phyloP scores from a whole-genome alignment of 805 yeast species.

The Kodamaea fukazawae region DNA sequence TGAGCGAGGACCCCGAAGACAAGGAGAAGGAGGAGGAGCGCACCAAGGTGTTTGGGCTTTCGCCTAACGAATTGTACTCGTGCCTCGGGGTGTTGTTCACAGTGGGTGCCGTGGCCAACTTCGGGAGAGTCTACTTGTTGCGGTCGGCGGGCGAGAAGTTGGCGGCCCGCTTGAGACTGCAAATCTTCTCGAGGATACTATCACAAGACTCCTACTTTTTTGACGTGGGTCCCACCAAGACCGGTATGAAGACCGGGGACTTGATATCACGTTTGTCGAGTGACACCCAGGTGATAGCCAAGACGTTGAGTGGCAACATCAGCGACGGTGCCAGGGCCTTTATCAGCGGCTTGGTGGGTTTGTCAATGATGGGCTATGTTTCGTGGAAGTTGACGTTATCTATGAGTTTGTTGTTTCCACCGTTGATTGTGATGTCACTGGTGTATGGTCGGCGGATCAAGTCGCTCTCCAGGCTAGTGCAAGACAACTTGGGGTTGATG shows the following conservation, averaged over 20 bases:
- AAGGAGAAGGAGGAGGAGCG: slow-evolving; percentile 1
- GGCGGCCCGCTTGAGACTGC: slow-evolving; percentile 78
- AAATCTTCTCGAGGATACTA: slow-evolving; percentile 71
- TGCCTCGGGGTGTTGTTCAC: slow-evolving; percentile 62
- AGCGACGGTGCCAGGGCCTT: slow-evolving; percentile 89
- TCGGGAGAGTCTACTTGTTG: slow-evolving; percentile 72
- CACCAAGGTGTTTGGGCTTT: slow-evolving; percentile 48
- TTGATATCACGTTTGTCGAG: slow-evolving; percentile 82
- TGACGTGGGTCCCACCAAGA: slow-evolving; percentile 62
- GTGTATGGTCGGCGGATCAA: slow-evolving; percentile 81
- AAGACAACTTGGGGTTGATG: slow-evolving; percentile 78
- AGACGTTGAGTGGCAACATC: slow-evolving; percentile 81
- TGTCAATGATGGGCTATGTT: slow-evolving; percentile 88
- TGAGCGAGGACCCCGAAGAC: slow-evolving; percentile 12
- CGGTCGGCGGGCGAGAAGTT: slow-evolving; percentile 82
- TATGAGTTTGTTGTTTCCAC: slow-evolving; percentile 80
- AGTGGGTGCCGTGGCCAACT: slow-evolving; percentile 75
- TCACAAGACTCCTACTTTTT: slow-evolving; percentile 87
- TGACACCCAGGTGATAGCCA: slow-evolving; percentile 85
- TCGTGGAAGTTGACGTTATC: slow-evolving; percentile 79
- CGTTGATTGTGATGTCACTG: slow-evolving; percentile 73
- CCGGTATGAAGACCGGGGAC: slow-evolving; percentile 76
- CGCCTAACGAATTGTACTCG: slow-evolving; percentile 60
- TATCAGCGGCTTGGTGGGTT: slow-evolving; percentile 80
- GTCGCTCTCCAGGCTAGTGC: slow-evolving; percentile 68